A percentile compares a stretch with the other conserved stretches of the same genome.
Conservation (phyloP, 2,329 filamentous ascomycete species). For the Chaetomium sp. region DNA sequence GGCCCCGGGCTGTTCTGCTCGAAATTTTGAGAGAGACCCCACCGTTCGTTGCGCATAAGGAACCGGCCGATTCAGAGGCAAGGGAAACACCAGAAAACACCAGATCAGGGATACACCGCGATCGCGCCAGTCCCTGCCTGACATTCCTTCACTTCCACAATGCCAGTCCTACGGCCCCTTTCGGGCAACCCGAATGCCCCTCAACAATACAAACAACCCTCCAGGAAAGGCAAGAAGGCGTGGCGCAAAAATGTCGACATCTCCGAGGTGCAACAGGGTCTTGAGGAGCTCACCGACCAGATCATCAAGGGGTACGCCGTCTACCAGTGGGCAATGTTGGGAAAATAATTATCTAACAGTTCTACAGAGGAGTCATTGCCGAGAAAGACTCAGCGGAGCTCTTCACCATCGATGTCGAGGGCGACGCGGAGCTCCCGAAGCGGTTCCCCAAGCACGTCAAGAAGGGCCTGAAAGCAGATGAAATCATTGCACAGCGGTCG, state of each 20-base stretch:
- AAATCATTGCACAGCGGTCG: slow-evolving; percentile 86
- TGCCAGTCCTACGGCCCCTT: slow-evolving; percentile 57
- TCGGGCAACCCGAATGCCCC: slow-evolving; percentile 63
- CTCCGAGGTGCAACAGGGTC: slow-evolving; percentile 77
- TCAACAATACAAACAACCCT: slow-evolving; percentile 82
- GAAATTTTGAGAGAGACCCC: slow-evolving; percentile 33
- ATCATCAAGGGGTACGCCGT: slow-evolving; percentile 77
- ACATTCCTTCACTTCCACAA: slow-evolving; percentile 35
- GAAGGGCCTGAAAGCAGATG: slow-evolving; percentile 84
- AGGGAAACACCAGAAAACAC: not conserved
- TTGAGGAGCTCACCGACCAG: slow-evolving; percentile 83
- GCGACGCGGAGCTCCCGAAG: slow-evolving; percentile 56
- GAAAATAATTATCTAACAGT: slow-evolving; percentile 21
- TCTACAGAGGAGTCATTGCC: slow-evolving; percentile 72
- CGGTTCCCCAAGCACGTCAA: slow-evolving; percentile 60
- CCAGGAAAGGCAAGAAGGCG: slow-evolving; percentile 95
- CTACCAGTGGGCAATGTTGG: not conserved
- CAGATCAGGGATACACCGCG: not conserved
- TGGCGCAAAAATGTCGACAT: slow-evolving; percentile 99
- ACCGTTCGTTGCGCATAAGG: slow-evolving; percentile 15
- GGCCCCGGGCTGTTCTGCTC: not conserved
- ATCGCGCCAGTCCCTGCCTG: not conserved
- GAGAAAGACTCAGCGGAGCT: slow-evolving; percentile 83
- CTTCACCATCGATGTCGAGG: slow-evolving; percentile 78
- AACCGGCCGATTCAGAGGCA: not conserved